Evolutionary conservation across 23 red algal species (phyloP).

Genomic region (Cyanidium caldarium): DNA sequence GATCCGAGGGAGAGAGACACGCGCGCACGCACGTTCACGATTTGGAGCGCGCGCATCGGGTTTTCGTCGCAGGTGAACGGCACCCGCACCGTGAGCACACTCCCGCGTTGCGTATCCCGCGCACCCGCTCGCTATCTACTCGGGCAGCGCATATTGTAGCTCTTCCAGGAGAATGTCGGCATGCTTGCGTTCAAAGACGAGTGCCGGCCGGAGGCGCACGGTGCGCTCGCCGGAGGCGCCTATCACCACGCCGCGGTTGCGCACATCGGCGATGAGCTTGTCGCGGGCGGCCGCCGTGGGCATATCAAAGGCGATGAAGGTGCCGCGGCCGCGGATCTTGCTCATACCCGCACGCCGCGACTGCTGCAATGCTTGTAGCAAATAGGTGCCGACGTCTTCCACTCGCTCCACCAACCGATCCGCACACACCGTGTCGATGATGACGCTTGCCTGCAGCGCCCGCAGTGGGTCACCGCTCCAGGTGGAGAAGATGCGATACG

Average conservation of each 20-base stretch:
- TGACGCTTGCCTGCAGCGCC: conserved; percentile 7
- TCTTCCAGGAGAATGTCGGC: conserved; percentile 1
- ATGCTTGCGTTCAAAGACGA: background rate
- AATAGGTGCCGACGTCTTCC: background rate
- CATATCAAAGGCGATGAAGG: background rate
- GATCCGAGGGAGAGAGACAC: too few species aligned
- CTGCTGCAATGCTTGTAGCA: background rate
- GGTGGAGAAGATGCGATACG: conserved; percentile 17
- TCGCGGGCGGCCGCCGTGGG: background rate
- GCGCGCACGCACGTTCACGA: too few species aligned
- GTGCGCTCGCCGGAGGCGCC: background rate
- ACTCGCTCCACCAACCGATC: conserved; percentile 13
- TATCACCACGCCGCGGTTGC: background rate
- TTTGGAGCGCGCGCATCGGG: too few species aligned
- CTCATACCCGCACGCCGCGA: background rate
- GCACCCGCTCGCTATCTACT: too few species aligned
- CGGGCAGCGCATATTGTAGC: too few species aligned
- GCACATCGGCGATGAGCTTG: background rate
- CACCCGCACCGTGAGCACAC: too few species aligned
- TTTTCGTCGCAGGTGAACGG: too few species aligned
- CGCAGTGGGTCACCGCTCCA: conserved; percentile 30
- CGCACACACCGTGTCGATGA: conserved; percentile 4
- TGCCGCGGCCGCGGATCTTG: background rate
- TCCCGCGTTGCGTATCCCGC: too few species aligned
- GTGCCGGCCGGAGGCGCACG: background rate